These are phyloP conservation scores for Diaporthe sp. DNA, from an alignment of 2,329 filamentous ascomycete genomes.

Conservation along the genomic window DNA sequence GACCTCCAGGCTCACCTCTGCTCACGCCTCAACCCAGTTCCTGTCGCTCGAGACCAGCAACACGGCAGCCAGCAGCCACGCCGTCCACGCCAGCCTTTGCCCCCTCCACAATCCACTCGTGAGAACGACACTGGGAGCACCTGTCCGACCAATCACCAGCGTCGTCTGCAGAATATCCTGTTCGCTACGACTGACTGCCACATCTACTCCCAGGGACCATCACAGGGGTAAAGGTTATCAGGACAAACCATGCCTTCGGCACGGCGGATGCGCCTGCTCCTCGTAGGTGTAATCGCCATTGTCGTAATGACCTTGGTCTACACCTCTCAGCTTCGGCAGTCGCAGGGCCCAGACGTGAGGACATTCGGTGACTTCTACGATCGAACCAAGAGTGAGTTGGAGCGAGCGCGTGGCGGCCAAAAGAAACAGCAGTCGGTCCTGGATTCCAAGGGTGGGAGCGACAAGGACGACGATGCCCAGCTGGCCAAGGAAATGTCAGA, in stretches of 20 bases:
- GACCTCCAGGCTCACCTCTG: background rate
- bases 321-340: constrained; percentile 67
- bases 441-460: constrained; percentile 52
- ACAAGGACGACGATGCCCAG: constrained; percentile 66
- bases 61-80: background rate
- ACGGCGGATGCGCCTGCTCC: constrained; percentile 75
- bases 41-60: background rate
- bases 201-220: background rate
- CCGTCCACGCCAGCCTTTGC: background rate
- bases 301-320: constrained; percentile 80
- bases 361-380: constrained; percentile 67
- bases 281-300: constrained; percentile 71
- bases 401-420: constrained; percentile 45
- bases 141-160: background rate
- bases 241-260: constrained; percentile 70
- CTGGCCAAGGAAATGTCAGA: constrained; percentile 66
- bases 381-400: constrained; percentile 67
- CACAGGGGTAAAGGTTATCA: background rate
- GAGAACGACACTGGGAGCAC: background rate
- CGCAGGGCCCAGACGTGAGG: constrained; percentile 55
- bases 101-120: background rate
- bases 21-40: background rate
- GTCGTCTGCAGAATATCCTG: background rate
- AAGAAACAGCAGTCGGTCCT: constrained; percentile 49
- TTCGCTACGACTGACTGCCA: background rate